Evolutionary conservation across 169 alveolate species (phyloP).

Genomic region (Eimeria falciformis): DNA sequence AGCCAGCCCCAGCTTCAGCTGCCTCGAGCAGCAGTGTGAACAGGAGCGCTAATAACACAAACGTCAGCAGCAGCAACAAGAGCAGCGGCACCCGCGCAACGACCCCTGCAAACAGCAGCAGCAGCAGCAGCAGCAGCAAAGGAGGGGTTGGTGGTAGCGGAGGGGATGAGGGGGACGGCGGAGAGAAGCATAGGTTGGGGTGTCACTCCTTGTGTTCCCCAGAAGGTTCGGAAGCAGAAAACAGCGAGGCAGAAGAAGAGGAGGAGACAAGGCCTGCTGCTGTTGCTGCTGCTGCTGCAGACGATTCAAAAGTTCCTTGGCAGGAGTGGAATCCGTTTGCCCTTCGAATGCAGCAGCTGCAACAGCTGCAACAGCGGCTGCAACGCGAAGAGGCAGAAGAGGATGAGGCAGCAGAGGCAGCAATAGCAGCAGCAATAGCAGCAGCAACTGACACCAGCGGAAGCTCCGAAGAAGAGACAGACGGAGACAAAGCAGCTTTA

Average conservation of each 20-base stretch:
- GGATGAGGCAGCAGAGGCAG: conserved; percentile 27
- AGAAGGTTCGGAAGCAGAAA: conserved; percentile 32
- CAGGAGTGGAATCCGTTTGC: conserved; percentile 22
- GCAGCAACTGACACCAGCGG: conserved; percentile 20
- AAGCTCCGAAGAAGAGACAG: conserved; percentile 27
- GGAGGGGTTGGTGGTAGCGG: conserved; percentile 11
- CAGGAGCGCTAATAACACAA: not conserved
- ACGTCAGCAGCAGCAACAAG: conserved; percentile 34
- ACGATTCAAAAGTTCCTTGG: not conserved
- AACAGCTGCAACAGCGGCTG: conserved; percentile 2
- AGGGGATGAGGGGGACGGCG: conserved; percentile 31
- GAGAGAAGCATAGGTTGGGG: not conserved
- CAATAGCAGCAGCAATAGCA: not conserved
- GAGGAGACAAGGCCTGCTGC: conserved; percentile 20
- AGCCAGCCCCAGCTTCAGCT: not conserved
- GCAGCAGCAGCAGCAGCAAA: conserved; percentile 35
- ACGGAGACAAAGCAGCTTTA: not conserved
- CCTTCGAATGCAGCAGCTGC: not conserved
- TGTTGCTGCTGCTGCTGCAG: conserved; percentile 16
- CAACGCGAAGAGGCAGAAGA: conserved; percentile 10
- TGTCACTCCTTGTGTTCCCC: not conserved
- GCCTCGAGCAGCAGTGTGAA: conserved; percentile 22
- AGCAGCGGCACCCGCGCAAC: conserved; percentile 11
- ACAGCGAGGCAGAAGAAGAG: conserved; percentile 33
- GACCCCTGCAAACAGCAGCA: not conserved